Base-by-base conservation (phyloP, 176 grass and related monocot genomes). In the Hsuehochloa calcarea region DNA sequence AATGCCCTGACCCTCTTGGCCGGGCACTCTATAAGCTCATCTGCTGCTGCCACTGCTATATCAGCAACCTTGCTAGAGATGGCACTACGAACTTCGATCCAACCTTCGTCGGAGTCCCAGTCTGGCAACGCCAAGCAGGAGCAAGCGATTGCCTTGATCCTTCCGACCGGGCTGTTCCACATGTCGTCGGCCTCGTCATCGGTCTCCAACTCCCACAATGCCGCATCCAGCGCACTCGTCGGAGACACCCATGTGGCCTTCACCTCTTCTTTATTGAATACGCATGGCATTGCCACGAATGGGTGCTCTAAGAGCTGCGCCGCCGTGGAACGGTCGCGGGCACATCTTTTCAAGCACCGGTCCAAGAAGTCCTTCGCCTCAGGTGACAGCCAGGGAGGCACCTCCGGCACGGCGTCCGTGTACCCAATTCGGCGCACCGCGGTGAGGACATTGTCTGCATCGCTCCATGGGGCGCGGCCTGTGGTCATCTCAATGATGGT, bases 241-340 rank as follows among this genome's bases (percentile, higher is more conserved):
- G 91, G 91, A 8, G 91, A 93, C 47, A 85, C 63, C 85, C 91
- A 80, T 11, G 19, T 83, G 5, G 43, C 27, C 43, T 35, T 56
- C 1, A 46, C 69, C 39, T 12, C 82, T n/a, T 80, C 16, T 22
- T 80, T 66, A 16, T 35, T 22, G 17, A 25, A 0, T 16, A 15
- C 54, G 10, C 10, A 14, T 17, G 68, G 5, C 26, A 6, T 27
- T 59, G 38, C 40, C 40, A 43, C 40, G 5, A 43, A 43, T 43
- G 40, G 40, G 7, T 43, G 38, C 40, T 6, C 40, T 43, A 43
- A 43, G 5, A 43, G 6, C 6, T 43, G 7, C 40, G 4, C 6
- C 40, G 40, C 40, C 5, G 29, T 29, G 29, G 29, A 29, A 29
- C 29, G 29, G 1, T 29, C 29, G 29, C 1, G 29, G 29, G 29